Evolutionary conservation across 1,284 basidiomycete genomes (phyloP), one percentile per base, ranked within the genome.

Genomic region (Lentinus polychrous): DNA sequence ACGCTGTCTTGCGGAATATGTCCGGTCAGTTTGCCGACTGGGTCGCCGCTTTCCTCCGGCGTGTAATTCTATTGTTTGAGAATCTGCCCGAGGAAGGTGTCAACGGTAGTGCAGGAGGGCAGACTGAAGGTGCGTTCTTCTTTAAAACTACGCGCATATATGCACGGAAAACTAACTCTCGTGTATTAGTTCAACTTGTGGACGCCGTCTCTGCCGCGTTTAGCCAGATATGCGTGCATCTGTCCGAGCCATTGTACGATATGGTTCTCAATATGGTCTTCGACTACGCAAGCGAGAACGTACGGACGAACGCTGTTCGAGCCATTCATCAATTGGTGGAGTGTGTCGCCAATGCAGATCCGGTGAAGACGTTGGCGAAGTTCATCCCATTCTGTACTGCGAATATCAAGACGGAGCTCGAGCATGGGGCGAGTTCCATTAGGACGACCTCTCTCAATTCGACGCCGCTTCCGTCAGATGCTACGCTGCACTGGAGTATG

Each of bases 401-500:
- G 31, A 86, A 85, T 52, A 93, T 96, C 57, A 71, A 74, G 3
- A 66, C 70, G 4, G 94, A 97, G 63, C 72, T 96, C 3, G 87
- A 90, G 48, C 81, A 87, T 55, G 94, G 94, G 2, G 92, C 93
- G 0, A 91, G 89, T 49, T 92, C 90, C 0, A 67, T 84, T 20
- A 72, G 91, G 46, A 94, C 88, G 8, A 94, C 91, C 0, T 86
- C 86, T 2, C 79, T 83, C 4, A 81, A 80, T 18, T 76, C 78
- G 6, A 81, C 83, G 1, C 75, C 81, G 0, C 66, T 89, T 22
- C 81, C 88, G 2, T 86, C 87, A 1, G 94, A 97, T 64, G 87
- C 90, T 2, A 86, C 90, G 1, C 71, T 96, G 39, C 91, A 95
- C 60, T 95, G 91, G 90, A 91, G 83, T 86, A 64, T 52, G 83